Evolutionary conservation across 1,284 basidiomycete genomes (phyloP), one percentile per base, ranked within the genome.

Genomic region (Leccinum fuscescens): DNA sequence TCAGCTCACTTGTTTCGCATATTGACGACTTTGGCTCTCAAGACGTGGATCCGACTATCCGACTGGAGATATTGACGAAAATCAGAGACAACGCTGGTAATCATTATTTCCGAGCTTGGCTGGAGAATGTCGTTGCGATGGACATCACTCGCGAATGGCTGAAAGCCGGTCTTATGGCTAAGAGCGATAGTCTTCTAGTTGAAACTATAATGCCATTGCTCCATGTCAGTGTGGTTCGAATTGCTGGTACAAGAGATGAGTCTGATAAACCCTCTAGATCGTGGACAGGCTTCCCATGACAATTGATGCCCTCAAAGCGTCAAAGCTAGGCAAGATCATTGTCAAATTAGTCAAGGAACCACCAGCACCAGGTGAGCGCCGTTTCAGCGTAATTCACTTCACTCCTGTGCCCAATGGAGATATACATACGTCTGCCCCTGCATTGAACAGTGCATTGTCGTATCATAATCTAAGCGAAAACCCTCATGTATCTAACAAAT

Each of bases 101-200:
- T 70, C 88, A 90, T 69, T 93, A 92, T 69, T 92, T 90, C 71
- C 84, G 89, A 52, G 89, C 89, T 4, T 93, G 90, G 90, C 81
- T 85, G 20, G 90, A 90, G 72, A 90, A 89, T 71, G 22, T 72
- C 49, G 74, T 74, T 55, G 91, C 90, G 20, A 86, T 93, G 78
- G 88, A 89, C 61, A 80, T 92, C 51, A 84, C 89, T 39, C 80
- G 87, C 59, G 88, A 90, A 66, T 93, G 90, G 90, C 76, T 93
- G 61, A 90, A 87, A 74, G 79, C 86, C 4, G 86, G 83, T 49
- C 80, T 81, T 62, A 74, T 76, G 20, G 82, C 81, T 37, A 85
- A 84, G 66, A 77, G 74, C 53, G 88, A 86, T 64, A 79, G 76
- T 59, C 76, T 80, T 62, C 72, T 86, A 64, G 81, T 84, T 57